Percentiles rank a stretch among this genome's conserved stretches.
Conservation (phyloP, 169 alveolate genomes). For the Cryptosporidium sp. region DNA sequence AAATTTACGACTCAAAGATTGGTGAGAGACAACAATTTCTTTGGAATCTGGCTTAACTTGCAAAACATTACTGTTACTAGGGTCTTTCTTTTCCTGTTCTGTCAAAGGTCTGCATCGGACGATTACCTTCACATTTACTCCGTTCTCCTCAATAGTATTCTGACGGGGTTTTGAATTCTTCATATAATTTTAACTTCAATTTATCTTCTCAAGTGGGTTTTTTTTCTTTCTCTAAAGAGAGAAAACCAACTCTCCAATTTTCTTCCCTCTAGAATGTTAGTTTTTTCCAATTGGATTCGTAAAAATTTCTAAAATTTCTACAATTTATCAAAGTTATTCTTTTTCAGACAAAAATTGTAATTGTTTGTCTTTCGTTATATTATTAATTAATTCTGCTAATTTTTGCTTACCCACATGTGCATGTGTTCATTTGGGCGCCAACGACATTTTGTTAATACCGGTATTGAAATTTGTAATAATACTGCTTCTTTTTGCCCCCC, state of each 20-base stretch:
- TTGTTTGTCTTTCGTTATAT: not conserved
- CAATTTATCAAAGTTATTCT: not conserved
- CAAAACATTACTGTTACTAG: conserved; percentile 78
- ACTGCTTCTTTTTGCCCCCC: conserved; percentile 25
- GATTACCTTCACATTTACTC: conserved; percentile 84
- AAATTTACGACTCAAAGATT: conserved; percentile 49
- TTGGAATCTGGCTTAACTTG: conserved; percentile 78
- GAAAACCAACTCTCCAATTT: conserved; percentile 5
- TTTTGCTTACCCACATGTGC: conserved; percentile 71
- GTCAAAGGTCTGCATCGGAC: conserved; percentile 89
- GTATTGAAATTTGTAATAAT: conserved; percentile 25
- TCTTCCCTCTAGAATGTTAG: not conserved
- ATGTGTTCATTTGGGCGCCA: conserved; percentile 65
- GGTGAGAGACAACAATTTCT: conserved; percentile 76
- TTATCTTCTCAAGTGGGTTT: not conserved
- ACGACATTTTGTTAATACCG: conserved; percentile 36
- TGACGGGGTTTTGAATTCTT: conserved; percentile 37
- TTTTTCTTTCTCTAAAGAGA: not conserved
- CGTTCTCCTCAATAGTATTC: conserved; percentile 67
- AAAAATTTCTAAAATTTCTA: not conserved
- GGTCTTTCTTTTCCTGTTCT: conserved; percentile 84
- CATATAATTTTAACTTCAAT: conserved; percentile 31
- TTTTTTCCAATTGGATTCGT: not conserved
- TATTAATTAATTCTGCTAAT: not conserved
- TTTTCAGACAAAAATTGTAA: not conserved